A percentile compares a stretch with the other conserved stretches of the same genome.
phyloP scores from a whole-genome alignment of 129 eudicot genomes.

The Apium graveolens region DNA sequence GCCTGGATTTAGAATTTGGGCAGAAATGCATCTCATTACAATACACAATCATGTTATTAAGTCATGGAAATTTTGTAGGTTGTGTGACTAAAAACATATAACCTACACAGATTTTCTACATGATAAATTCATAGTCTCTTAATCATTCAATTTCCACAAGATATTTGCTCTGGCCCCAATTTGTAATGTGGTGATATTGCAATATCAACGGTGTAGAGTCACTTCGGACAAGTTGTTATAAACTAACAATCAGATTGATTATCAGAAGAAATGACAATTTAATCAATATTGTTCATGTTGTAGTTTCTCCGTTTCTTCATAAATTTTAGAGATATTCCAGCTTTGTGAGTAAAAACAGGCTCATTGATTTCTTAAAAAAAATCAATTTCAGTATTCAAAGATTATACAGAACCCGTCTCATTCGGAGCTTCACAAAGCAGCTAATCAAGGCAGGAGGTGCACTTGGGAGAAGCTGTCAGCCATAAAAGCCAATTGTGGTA shows the following conservation, averaged over 20 bases:
- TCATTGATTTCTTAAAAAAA: not conserved
- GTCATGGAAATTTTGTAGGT: not conserved
- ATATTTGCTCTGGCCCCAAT: not conserved
- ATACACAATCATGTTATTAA: not conserved
- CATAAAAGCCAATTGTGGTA: constrained; percentile 90
- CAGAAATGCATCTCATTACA: not conserved
- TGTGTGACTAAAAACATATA: not conserved
- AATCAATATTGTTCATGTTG: not conserved
- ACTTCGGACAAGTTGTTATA: not conserved
- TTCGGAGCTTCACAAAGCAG: constrained; percentile 78
- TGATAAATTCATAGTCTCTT: not conserved
- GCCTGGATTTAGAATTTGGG: not conserved
- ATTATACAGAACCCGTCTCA: constrained; percentile 87
- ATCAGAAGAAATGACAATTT: not conserved
- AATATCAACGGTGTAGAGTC: not conserved
- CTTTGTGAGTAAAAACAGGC: not conserved
- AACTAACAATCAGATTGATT: not conserved
- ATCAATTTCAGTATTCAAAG: constrained; percentile 54
- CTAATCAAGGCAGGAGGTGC: constrained; percentile 91
- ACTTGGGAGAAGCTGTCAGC: constrained; percentile 98
- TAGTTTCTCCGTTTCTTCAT: not conserved
- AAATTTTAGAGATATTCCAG: not conserved
- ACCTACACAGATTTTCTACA: not conserved
- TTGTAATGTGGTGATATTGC: not conserved
- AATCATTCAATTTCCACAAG: not conserved